phyloP scores from a whole-genome alignment of 108 stramenopile genomes.

The Cyclotella sp. region DNA sequence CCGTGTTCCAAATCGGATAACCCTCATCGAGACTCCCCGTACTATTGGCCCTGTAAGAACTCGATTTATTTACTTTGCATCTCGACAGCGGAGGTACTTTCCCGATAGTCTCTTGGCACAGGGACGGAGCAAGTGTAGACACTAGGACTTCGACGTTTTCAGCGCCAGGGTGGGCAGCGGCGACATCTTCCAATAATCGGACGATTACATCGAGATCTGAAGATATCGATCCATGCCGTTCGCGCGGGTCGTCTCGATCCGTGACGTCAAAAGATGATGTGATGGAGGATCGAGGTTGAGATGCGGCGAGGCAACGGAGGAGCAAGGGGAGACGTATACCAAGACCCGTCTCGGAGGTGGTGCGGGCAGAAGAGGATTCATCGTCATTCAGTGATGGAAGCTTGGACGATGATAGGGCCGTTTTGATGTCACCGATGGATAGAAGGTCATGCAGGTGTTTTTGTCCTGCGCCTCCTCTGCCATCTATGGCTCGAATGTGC shows the following conservation, averaged over 20 bases:
- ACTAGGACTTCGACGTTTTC: constrained; percentile 74
- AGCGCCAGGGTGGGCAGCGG: constrained; percentile 69
- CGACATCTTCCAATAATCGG: constrained; percentile 72
- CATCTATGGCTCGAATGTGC: no score
- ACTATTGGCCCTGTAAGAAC: not conserved
- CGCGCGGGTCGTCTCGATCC: not conserved
- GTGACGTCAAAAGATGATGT: constrained; percentile 21
- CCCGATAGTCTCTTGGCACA: constrained; percentile 52
- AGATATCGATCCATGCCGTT: constrained; percentile 1
- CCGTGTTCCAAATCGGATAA: constrained; percentile 19
- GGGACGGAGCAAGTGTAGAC: constrained; percentile 59
- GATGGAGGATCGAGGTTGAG: constrained; percentile 55
- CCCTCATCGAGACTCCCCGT: not conserved
- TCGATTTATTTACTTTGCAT: not conserved
- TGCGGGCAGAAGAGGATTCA: constrained; percentile 2
- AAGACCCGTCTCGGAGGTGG: constrained; percentile 44
- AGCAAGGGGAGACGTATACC: constrained; percentile 69
- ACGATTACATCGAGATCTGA: constrained; percentile 52
- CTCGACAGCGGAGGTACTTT: constrained; percentile 55
- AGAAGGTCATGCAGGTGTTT: constrained; percentile 65
- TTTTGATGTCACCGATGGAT: constrained; percentile 69
- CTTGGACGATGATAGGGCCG: constrained; percentile 45
- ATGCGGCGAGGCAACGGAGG: constrained; percentile 58
- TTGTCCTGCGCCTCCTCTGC: not conserved
- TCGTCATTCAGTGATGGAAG: constrained; percentile 3